phyloP scores from a whole-genome alignment of 805 yeast genomes.

The Wickerhamomyces subpelliculosus region DNA sequence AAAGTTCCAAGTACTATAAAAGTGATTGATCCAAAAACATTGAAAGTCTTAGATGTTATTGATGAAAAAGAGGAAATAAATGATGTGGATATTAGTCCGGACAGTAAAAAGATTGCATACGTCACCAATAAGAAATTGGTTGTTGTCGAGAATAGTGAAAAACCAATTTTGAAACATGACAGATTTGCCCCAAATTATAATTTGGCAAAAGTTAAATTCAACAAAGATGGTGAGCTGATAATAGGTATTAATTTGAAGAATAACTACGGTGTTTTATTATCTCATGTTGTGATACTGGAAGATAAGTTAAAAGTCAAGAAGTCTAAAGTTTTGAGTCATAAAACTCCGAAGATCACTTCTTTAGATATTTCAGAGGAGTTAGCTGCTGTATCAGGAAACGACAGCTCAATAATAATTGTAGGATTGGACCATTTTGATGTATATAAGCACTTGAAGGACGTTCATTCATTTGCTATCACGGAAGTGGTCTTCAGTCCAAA shows the following conservation, averaged over 20 bases:
- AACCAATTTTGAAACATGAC: constrained; percentile 6
- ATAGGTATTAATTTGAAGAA: constrained; percentile 38
- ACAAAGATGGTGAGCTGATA: constrained; percentile 28
- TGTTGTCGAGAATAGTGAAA: constrained; percentile 7
- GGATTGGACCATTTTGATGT: constrained; percentile 44
- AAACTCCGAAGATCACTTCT: constrained; percentile 50
- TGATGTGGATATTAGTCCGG: constrained; percentile 63
- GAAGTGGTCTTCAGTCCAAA: constrained; percentile 61
- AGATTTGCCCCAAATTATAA: constrained; percentile 16
- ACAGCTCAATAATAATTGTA: constrained; percentile 56
- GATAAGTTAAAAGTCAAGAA: constrained; percentile 26
- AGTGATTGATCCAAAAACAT: constrained; percentile 38
- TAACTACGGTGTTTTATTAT: constrained; percentile 33
- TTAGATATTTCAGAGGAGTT: constrained; percentile 36
- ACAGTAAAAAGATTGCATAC: constrained; percentile 58
- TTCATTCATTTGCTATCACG: constrained; percentile 80
- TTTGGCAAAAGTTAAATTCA: constrained; percentile 37
- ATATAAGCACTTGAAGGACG: constrained; percentile 45
- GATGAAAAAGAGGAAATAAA: constrained; percentile 41
- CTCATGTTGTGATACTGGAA: constrained; percentile 18
- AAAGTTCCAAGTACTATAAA: constrained; percentile 55
- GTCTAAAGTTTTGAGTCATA: constrained; percentile 35
- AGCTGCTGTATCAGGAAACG: constrained; percentile 42
- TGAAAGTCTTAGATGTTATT: constrained; percentile 46
- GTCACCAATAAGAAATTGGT: constrained; percentile 47